Conservation (phyloP, 2,329 filamentous ascomycete genomes). For the Purpureocillium lavendulum region DNA sequence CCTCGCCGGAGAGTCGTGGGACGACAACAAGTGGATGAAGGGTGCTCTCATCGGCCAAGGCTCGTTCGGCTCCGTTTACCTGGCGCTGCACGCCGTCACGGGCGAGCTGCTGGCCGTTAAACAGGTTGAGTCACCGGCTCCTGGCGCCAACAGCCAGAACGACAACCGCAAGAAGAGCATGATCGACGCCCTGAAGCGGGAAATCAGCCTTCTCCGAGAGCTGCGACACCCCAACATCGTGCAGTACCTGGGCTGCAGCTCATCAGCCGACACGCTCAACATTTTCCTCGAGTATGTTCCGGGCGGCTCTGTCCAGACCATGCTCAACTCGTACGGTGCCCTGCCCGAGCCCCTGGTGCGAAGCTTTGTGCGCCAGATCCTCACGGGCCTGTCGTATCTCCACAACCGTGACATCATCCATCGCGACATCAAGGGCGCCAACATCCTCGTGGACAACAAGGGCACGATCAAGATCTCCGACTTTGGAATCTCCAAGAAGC, state of each 20-base stretch:
- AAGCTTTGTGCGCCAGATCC: conserved; percentile 94
- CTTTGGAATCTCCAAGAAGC: conserved; percentile 97
- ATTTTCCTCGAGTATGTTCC: conserved; percentile 99
- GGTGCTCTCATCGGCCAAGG: conserved; percentile 94
- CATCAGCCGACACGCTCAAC: conserved; percentile 84
- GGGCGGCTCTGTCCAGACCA: conserved; percentile 92
- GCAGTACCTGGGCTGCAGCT: conserved; percentile 92
- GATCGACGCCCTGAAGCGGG: conserved; percentile 94
- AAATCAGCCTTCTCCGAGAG: conserved; percentile 89
- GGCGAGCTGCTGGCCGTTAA: conserved; percentile 97
- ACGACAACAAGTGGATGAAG: conserved; percentile 99
- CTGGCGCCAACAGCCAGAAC: conserved; percentile 68
- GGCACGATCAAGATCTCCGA: conserved; percentile 98
- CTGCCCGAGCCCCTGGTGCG: conserved; percentile 87
- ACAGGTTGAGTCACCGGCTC: conserved; percentile 84
- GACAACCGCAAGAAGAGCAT: conserved; percentile 94
- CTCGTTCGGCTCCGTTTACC: conserved; percentile 91
- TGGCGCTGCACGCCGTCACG: conserved; percentile 90
- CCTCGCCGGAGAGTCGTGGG: conserved; percentile 86
- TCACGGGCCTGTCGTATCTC: conserved; percentile 85
- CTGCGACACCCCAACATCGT: conserved; percentile 96
- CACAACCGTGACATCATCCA: conserved; percentile 96
- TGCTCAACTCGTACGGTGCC: conserved; percentile 97
- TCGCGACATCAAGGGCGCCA: conserved; percentile 97
- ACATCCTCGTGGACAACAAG: conserved; percentile 98